Conservation (phyloP, 106 monocot species). For the Narthecium ossifragum region DNA sequence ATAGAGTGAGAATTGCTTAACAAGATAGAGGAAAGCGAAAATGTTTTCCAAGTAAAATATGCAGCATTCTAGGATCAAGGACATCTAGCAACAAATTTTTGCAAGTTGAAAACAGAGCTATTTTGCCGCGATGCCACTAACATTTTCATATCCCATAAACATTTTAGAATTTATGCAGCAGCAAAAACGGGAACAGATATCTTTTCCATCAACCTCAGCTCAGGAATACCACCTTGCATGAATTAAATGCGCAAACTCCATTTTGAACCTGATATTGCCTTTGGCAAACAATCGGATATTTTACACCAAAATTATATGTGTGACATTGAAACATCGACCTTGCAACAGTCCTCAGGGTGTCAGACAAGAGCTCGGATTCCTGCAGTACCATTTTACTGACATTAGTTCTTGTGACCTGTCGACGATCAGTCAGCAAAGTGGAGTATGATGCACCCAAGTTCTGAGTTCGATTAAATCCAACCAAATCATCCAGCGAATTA, state of each 20-base stretch:
- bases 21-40: too few relatives aligned
- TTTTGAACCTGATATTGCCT: conserved; percentile 22
- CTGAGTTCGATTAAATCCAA: conserved; percentile 13
- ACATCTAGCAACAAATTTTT: too few relatives aligned
- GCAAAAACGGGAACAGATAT: too few relatives aligned
- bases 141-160: too few relatives aligned
- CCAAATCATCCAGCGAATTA: conserved; percentile 10
- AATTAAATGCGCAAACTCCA: conserved; percentile 20
- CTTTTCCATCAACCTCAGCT: conserved; percentile 23
- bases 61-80: too few relatives aligned
- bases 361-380: conserved; percentile 1
- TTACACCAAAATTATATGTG: conserved; percentile 4
- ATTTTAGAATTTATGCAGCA: too few relatives aligned
- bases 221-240: conserved; percentile 43
- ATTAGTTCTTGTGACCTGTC: background rate
- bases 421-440: background rate
- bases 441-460: conserved; percentile 5
- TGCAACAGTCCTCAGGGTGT: conserved; percentile 1
- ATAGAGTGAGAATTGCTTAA: too few relatives aligned
- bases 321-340: conserved; percentile 1
- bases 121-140: too few relatives aligned
- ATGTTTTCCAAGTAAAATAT: too few relatives aligned
- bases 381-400: conserved; percentile 7
- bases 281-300: conserved; percentile 14
- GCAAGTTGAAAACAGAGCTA: too few relatives aligned